Conservation (phyloP, 2,329 filamentous ascomycete genomes). For the Colletotrichum sp. region DNA sequence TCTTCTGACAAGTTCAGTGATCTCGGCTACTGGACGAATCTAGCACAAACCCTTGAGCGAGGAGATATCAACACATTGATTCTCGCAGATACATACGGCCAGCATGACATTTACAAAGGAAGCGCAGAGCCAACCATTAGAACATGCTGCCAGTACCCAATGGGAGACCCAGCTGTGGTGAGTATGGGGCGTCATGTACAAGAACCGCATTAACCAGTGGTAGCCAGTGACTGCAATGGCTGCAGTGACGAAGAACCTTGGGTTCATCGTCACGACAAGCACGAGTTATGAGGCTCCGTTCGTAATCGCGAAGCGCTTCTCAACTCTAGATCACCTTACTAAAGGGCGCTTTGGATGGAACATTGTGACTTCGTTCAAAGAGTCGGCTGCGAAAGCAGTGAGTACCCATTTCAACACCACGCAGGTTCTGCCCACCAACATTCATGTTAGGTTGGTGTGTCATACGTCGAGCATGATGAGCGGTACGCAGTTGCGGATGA, state of each 20-base stretch:
- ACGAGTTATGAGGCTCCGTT: constrained; percentile 69
- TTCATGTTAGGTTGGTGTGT: not conserved
- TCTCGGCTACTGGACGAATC: constrained; percentile 63
- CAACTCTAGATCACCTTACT: constrained; percentile 66
- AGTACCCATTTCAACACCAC: not conserved
- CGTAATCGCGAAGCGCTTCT: constrained; percentile 65
- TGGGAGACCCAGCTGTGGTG: constrained; percentile 68
- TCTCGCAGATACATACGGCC: constrained; percentile 59
- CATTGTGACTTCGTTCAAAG: constrained; percentile 66
- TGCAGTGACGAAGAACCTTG: constrained; percentile 67
- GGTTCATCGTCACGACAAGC: constrained; percentile 66
- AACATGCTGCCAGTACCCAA: constrained; percentile 66
- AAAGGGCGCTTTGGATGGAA: constrained; percentile 69
- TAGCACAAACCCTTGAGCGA: constrained; percentile 65
- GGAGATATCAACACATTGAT: constrained; percentile 69
- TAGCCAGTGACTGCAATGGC: constrained; percentile 56
- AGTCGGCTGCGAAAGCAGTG: constrained; percentile 45
- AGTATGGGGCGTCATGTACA: not conserved
- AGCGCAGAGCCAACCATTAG: constrained; percentile 62
- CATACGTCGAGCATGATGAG: constrained; percentile 57
- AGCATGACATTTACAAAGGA: constrained; percentile 61
- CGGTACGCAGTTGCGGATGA: constrained; percentile 66
- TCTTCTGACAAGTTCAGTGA: constrained; percentile 2
- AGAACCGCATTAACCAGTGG: not conserved
- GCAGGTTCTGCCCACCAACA: not conserved